These are phyloP conservation scores for Cyclocybe aegerita DNA, from an alignment of 768 basidiomycete species.

Conservation along the genomic window DNA sequence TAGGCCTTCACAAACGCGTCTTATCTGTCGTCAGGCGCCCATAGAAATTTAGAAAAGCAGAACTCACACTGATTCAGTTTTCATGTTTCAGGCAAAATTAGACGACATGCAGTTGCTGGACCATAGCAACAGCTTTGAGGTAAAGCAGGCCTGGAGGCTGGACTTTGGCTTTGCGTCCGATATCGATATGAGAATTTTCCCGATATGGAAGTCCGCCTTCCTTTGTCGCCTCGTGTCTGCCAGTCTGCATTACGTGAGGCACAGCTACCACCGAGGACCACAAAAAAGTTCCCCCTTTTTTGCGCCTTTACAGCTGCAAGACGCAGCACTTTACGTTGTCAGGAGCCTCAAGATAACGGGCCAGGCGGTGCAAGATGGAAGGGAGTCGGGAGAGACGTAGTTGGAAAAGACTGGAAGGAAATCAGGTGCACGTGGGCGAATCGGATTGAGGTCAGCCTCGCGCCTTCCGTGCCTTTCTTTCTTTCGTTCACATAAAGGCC, in stretches of 20 bases:
- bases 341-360: background rate
- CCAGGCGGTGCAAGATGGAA: too few species aligned
- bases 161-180: background rate
- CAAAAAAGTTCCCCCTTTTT: too few species aligned
- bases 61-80: too few species aligned
- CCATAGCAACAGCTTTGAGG: too few species aligned
- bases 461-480: constrained; percentile 3
- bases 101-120: too few species aligned
- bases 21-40: too few species aligned
- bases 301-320: too few species aligned
- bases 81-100: too few species aligned
- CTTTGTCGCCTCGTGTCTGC: constrained; percentile 1
- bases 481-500: background rate
- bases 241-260: background rate
- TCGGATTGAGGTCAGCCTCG: constrained; percentile 9
- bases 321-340: background rate
- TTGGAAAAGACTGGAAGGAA: background rate
- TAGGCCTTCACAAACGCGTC: too few species aligned
- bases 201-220: background rate
- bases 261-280: background rate
- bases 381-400: background rate
- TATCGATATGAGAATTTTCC: background rate
- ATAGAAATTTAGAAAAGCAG: too few species aligned
- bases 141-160: too few species aligned
- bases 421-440: constrained; percentile 4